These are phyloP conservation scores for Pleurostoma richardsiae DNA, from an alignment of 2,329 filamentous ascomycete genomes.

Conservation along the genomic window DNA sequence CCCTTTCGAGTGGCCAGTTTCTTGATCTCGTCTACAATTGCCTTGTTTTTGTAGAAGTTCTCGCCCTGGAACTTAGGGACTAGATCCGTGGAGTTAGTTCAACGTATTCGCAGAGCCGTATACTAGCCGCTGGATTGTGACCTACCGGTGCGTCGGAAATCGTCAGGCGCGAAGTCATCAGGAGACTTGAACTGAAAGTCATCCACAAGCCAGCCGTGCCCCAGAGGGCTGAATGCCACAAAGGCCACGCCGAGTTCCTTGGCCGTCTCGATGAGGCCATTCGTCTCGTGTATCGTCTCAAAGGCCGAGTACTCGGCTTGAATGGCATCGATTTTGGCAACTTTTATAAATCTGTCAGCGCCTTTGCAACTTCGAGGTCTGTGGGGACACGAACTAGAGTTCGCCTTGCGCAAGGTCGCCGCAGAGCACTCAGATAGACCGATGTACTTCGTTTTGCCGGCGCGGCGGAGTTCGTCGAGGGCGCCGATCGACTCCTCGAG, in stretches of 20 bases:
- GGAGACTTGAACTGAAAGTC: conserved; percentile 33
- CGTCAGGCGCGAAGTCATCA: conserved; percentile 36
- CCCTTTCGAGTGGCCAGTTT: conserved; percentile 27
- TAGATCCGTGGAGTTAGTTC: conserved; percentile 4
- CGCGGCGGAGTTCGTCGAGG: conserved; percentile 37
- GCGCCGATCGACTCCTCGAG: conserved; percentile 40
- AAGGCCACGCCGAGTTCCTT: conserved; percentile 34
- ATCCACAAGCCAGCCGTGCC: conserved; percentile 42
- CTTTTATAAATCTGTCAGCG: conserved; percentile 14
- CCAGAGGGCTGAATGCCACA: conserved; percentile 39
- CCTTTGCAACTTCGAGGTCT: background rate
- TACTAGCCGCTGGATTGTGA: background rate
- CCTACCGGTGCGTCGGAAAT: conserved; percentile 32
- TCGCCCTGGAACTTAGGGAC: conserved; percentile 32
- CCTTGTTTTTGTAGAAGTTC: conserved; percentile 37
- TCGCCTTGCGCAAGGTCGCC: conserved; percentile 34
- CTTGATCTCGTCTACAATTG: conserved; percentile 34
- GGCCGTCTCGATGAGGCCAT: conserved; percentile 31
- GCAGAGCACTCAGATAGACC: conserved; percentile 42
- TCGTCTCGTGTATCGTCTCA: conserved; percentile 32
- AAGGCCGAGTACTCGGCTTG: conserved; percentile 40
- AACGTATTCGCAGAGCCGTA: conserved; percentile 11
- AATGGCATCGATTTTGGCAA: conserved; percentile 39
- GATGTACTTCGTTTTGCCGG: conserved; percentile 42
- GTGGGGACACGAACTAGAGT: conserved; percentile 25